phyloP scores from a whole-genome alignment of 225 moss, liverwort and hornwort species.

The Takakia lepidozioides region DNA sequence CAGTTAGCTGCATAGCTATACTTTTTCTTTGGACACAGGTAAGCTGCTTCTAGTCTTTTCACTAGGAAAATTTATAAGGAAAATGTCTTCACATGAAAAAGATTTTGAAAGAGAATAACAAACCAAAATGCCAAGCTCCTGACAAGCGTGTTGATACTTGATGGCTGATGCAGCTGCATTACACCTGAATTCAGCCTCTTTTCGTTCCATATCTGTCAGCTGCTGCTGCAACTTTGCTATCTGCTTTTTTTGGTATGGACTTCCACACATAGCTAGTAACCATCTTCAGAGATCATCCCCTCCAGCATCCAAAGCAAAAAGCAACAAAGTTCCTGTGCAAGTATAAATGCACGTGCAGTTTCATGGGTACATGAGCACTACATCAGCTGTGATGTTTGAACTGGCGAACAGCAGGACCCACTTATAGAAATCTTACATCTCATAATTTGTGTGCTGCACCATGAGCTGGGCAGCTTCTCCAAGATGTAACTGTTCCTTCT shows the following conservation, averaged over 20 bases:
- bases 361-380: too few relatives aligned
- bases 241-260: slow-evolving; percentile 90
- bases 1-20: neutral
- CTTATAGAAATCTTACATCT: too few relatives aligned
- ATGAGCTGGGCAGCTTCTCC: slow-evolving; percentile 94
- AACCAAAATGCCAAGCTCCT: slow-evolving; percentile 88
- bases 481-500: slow-evolving; percentile 78
- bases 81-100: too few relatives aligned
- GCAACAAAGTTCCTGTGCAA: too few relatives aligned
- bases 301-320: neutral
- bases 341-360: too few relatives aligned
- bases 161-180: slow-evolving; percentile 70
- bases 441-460: slow-evolving; percentile 93
- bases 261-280: slow-evolving; percentile 23
- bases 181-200: slow-evolving; percentile 81
- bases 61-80: too few relatives aligned
- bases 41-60: too few relatives aligned
- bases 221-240: slow-evolving; percentile 86
- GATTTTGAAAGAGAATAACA: neutral
- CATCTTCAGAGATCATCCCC: neutral
- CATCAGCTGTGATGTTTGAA: too few relatives aligned
- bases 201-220: slow-evolving; percentile 79
- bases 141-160: slow-evolving; percentile 82
- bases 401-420: too few relatives aligned
- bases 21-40: too few relatives aligned